Percentiles rank a stretch among this genome's conserved stretches.
These are phyloP conservation scores for Logfia minima DNA, from an alignment of 129 eudicot genomes.

Conservation along the genomic window DNA sequence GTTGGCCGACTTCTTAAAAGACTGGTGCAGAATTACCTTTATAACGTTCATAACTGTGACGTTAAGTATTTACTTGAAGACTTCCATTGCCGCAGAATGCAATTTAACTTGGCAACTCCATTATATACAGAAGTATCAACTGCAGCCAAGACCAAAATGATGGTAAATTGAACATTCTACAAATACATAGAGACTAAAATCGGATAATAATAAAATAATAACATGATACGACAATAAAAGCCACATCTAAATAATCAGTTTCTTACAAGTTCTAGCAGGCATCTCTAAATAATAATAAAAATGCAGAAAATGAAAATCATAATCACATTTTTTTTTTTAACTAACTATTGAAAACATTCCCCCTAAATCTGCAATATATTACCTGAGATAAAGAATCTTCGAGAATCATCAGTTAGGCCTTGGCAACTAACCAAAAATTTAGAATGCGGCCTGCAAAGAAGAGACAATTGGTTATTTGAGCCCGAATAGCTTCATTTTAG, in stretches of 20 bases:
- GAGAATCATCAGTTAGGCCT: not conserved
- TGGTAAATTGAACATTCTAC: not conserved
- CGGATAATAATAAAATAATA: not conserved
- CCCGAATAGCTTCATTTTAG: not conserved
- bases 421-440: conserved; percentile 13
- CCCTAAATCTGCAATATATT: not conserved
- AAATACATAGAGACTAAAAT: no score
- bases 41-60: conserved; percentile 10
- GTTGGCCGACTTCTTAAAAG: conserved; percentile 10
- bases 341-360: not conserved
- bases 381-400: not conserved
- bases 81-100: conserved; percentile 2
- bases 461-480: conserved; percentile 26
- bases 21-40: conserved; percentile 21
- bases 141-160: conserved; percentile 25
- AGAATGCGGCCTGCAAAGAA: conserved; percentile 22
- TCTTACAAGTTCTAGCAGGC: not conserved
- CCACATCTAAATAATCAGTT: not conserved
- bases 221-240: no score
- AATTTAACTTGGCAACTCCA: conserved; percentile 12
- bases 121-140: conserved; percentile 24
- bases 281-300: not conserved
- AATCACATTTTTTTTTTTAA: not conserved
- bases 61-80: conserved; percentile 2
- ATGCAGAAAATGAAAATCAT: not conserved